Conservation (phyloP, 2,329 filamentous ascomycete species). For the Cadophora sp. region DNA sequence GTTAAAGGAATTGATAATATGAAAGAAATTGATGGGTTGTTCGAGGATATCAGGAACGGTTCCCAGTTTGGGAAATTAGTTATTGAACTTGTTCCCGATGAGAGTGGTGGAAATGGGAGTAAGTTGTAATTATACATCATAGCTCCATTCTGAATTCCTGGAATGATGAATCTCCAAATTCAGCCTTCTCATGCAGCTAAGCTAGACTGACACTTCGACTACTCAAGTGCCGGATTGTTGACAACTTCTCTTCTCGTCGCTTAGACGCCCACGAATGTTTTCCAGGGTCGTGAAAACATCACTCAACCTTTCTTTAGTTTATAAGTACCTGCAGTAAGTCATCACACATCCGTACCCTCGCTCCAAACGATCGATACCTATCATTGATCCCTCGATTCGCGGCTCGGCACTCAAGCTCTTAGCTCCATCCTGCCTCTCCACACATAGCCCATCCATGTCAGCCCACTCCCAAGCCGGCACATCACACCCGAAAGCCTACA, state of each 20-base stretch:
- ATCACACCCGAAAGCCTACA: neutral
- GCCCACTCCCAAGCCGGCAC: conserved; percentile 4
- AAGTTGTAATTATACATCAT: conserved; percentile 31
- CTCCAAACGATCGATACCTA: neutral
- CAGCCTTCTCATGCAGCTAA: neutral
- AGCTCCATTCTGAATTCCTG: neutral
- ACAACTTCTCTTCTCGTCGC: neutral
- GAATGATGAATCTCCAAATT: neutral
- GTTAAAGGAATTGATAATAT: conserved; percentile 77
- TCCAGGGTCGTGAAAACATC: too few relatives aligned
- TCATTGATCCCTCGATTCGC: neutral
- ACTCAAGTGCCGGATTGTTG: neutral
- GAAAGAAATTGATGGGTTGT: conserved; percentile 80
- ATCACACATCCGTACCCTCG: neutral
- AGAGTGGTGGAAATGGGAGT: conserved; percentile 20
- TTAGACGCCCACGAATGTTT: too few relatives aligned
- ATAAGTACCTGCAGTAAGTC: neutral
- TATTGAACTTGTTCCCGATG: conserved; percentile 63
- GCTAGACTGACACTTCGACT: neutral
- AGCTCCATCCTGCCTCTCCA: neutral
- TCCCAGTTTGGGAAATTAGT: conserved; percentile 94
- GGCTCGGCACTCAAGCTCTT: neutral
- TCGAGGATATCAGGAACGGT: conserved; percentile 86
- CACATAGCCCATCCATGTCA: too few relatives aligned
- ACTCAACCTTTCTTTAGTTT: too few relatives aligned